Base-by-base conservation (phyloP, 2,329 filamentous ascomycete genomes). In the Calycina herbarum region DNA sequence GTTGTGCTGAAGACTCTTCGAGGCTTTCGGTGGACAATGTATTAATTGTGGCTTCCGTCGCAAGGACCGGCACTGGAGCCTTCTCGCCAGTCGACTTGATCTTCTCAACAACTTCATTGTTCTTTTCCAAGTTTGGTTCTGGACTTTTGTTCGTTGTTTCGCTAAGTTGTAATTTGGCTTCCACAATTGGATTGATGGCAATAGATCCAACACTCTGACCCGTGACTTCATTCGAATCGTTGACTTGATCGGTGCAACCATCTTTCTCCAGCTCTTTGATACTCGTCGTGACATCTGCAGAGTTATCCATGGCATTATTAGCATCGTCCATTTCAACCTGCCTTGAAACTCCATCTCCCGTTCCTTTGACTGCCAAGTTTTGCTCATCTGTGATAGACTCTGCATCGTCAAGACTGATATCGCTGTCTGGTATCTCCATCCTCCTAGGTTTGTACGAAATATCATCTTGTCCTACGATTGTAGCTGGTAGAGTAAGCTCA, bases 361-460 rank as follows among this genome's bases (percentile, higher is more conserved):
- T 24, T 4, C 48, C 48, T 24, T 24, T 24, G 11, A 29, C 48
- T 27, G 48, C 48, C 10, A 54, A 24, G 13, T 54, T 13, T 13
- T 54, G 48, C 5, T 54, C 48, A 11, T 54, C 20, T 5, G 27
- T 11, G 48, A 54, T 24, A 24, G 48, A 54, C 10, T 13, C 48
- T 27, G 11, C 27, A 57, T 57, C 29, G 17, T 57, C 29, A 17
- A 35, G 56, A 57, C 31, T 57, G 27, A 35, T 35, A 33, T 57
- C 56, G 29, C 56, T 57, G n/a, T 35, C 56, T 7, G 56, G 56
- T 31, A 57, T 57, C 13, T 57, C 56, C 27, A 17, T 57, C 31
- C 29, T 20, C 13, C 31, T 57, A 31, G 15, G 33, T 33, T 27
- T 35, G 5, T n/a, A n/a, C n/a, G 31, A 35, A 35, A n/a, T 3